These are phyloP conservation scores for Hymenochaete sp. DNA, from an alignment of 1,284 basidiomycete genomes.

Conservation along the genomic window DNA sequence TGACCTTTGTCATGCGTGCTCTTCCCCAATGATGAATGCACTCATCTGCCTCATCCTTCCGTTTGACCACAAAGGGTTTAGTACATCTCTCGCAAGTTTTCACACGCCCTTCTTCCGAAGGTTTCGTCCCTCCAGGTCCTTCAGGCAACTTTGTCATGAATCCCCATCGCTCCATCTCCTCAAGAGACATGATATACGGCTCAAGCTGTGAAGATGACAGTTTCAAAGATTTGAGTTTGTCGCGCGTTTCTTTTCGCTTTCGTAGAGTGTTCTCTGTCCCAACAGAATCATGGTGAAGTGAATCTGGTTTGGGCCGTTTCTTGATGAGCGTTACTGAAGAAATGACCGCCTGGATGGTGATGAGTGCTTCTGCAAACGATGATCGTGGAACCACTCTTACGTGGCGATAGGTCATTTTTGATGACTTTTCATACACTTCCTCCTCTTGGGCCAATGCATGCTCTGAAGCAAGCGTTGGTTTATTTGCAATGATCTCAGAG, in stretches of 20 bases:
- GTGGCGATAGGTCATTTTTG: conserved; percentile 72
- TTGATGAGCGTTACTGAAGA: conserved; percentile 65
- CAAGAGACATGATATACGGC: conserved; percentile 47
- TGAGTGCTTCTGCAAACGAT: conserved; percentile 4
- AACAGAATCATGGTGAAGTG: conserved; percentile 60
- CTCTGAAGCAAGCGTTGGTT: conserved; percentile 55
- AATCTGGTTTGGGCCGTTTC: conserved; percentile 56
- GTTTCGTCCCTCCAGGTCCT: conserved; percentile 50
- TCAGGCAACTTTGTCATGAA: conserved; percentile 66
- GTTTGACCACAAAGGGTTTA: conserved; percentile 58
- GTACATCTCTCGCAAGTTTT: conserved; percentile 74
- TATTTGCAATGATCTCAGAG: conserved; percentile 37
- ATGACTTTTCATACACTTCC: conserved; percentile 63
- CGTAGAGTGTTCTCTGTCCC: conserved; percentile 69
- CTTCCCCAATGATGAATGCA: conserved; percentile 83
- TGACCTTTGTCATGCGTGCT: conserved; percentile 44
- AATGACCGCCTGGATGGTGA: conserved; percentile 54
- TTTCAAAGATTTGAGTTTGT: conserved; percentile 47
- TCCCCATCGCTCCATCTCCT: conserved; percentile 56
- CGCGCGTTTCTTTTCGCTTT: conserved; percentile 49
- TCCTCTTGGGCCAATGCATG: conserved; percentile 73
- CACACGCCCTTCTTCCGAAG: conserved; percentile 57
- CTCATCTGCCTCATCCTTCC: conserved; percentile 46
- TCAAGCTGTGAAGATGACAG: conserved; percentile 50
- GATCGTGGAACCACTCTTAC: conserved; percentile 33